Evolutionary conservation across 1,284 basidiomycete species (phyloP), one percentile per base, ranked within the genome.

Genomic region (Ceratobasidium sp.): DNA sequence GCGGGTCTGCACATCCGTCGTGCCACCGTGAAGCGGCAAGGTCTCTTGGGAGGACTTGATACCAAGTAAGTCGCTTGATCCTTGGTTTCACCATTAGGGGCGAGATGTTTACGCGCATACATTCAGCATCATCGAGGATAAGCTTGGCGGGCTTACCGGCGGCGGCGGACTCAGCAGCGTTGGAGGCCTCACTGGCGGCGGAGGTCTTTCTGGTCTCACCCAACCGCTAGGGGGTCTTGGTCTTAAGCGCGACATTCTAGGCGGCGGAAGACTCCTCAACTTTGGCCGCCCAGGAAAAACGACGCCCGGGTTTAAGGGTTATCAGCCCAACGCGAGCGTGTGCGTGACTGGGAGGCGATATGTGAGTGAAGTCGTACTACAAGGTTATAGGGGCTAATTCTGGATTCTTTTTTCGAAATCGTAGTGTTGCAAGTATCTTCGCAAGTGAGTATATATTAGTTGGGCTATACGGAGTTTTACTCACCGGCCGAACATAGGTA

Each of bases 361-460:
- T 32, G 66, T 69, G 4, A 57, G 66, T 55, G 13, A n/a, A 16
- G 43, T 46, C 11, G n/a, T 21, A 14, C 2, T n/a, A 16, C 30
- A 14, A 35, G 16, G 58, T 4, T n/a, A 18, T 46, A 61, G 58
- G 41, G 41, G 38, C 58, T 46, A 28, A 61, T 46, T 5, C 14
- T 21, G 43, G 50, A 4, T 61, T 47, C 14, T 18, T 6, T 35
- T 38, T 35, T 14, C 11, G 35, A 11, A 38, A 38, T 11, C 6
- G 35, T 35, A 69, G 66, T 69, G 66, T 23, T 69, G 66, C 66
- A 58, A 49, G 28, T 26, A 69, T 30, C 52, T 69, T 58, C 66
- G 66, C 13, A 58, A 41, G 55, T 54, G 26, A 30, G 52, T 23
- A 54, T 38, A 38, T 38, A 38, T 38, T 38, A 11, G 35, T 38